Evolutionary conservation across 2,329 filamentous ascomycete genomes (phyloP).

Genomic region (Metarhizium guizhouense): DNA sequence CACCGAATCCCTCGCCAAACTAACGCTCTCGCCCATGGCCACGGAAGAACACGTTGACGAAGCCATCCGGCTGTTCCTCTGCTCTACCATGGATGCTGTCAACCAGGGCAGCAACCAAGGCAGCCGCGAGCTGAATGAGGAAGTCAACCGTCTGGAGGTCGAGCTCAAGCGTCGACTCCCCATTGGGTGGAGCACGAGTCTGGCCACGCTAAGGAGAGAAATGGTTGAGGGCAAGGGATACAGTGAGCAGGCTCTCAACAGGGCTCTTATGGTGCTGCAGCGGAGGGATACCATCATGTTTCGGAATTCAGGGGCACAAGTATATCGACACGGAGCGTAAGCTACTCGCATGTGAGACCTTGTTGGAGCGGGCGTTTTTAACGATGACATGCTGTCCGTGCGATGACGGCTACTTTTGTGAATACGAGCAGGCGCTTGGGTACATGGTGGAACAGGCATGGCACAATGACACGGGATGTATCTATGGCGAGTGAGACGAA

Average conservation of each 20-base stretch:
- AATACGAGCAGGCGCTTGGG: not conserved
- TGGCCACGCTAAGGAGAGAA: slow-evolving; percentile 78
- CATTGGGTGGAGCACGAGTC: slow-evolving; percentile 89
- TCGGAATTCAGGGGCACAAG: slow-evolving; percentile 64
- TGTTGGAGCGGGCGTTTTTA: not conserved
- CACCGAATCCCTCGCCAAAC: slow-evolving; percentile 88
- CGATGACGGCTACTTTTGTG: not conserved
- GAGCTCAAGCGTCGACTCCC: slow-evolving; percentile 81
- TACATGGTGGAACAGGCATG: not conserved
- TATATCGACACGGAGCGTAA: slow-evolving; percentile 64
- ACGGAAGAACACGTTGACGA: slow-evolving; percentile 92
- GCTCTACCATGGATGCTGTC: slow-evolving; percentile 95
- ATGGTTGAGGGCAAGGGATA: slow-evolving; percentile 90
- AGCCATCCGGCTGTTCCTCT: slow-evolving; percentile 92
- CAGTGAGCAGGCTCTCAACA: slow-evolving; percentile 74
- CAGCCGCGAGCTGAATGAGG: slow-evolving; percentile 83
- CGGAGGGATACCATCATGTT: slow-evolving; percentile 80
- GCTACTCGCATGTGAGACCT: not conserved
- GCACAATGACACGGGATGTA: not conserved
- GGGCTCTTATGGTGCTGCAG: slow-evolving; percentile 79
- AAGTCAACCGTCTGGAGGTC: slow-evolving; percentile 76
- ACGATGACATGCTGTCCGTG: not conserved
- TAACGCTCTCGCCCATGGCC: slow-evolving; percentile 76
- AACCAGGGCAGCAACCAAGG: slow-evolving; percentile 79
- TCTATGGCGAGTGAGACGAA: not conserved